Percentiles rank a stretch among this genome's conserved stretches.
phyloP scores from a whole-genome alignment of 2,329 filamentous ascomycete species.

The Penicillium sp. region DNA sequence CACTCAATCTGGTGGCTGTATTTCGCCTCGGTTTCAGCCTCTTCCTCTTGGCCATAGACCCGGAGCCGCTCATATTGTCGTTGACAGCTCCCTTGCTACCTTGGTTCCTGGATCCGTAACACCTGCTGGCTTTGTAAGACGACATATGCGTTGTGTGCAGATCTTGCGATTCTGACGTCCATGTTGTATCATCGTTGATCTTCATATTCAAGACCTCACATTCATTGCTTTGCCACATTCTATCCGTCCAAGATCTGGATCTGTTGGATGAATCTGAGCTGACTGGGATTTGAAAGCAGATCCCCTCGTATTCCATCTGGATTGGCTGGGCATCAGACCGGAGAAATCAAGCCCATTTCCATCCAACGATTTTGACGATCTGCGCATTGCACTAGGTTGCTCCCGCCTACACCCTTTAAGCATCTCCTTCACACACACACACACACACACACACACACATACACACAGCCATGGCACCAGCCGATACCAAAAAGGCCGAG shows the following conservation, averaged over 20 bases:
- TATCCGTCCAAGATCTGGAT: background rate
- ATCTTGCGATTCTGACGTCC: conserved; percentile 1
- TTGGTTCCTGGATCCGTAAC: conserved; percentile 6
- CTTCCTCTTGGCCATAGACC: background rate
- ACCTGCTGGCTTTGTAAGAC: conserved; percentile 10
- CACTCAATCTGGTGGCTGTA: conserved; percentile 3
- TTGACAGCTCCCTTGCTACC: background rate
- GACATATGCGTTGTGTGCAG: conserved; percentile 1
- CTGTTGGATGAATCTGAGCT: background rate
- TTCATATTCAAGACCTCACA: background rate
- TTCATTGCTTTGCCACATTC: background rate
- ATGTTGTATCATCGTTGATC: conserved; percentile 5
- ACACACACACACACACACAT: background rate
- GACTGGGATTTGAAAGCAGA: conserved; percentile 4
- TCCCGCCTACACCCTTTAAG: background rate
- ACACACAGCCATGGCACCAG: conserved; percentile 26
- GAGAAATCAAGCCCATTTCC: conserved; percentile 1
- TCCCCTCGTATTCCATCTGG: background rate
- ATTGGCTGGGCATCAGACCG: conserved; percentile 6
- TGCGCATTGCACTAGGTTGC: conserved; percentile 3
- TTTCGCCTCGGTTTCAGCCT: background rate
- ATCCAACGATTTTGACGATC: conserved; percentile 5
- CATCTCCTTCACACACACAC: background rate
- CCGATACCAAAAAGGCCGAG: conserved; percentile 27
- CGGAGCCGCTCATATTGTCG: background rate